Base-by-base conservation (phyloP, 371 early-diverging fungal species). In the Lichtheimia corymbifera region DNA sequence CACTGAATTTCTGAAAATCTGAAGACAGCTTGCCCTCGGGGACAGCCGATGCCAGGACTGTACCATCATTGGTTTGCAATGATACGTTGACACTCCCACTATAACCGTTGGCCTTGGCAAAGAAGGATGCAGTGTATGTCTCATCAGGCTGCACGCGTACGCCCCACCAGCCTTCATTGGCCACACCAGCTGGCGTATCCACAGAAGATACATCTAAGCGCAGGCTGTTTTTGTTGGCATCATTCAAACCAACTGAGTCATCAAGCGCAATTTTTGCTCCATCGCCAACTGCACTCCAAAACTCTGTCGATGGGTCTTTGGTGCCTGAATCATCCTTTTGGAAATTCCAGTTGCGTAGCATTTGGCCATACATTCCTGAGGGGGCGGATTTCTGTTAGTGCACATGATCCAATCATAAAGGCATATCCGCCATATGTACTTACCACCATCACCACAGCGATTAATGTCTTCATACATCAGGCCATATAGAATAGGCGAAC, bases 401-500 rank as follows among this genome's bases (percentile, higher is more conserved):
- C 13, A 18, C 5, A 27, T 14, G 25, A 12, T 27, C 2, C 3
- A 51, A 3, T 27, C 1, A 22, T 2, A 7, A 27, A 5, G 5
- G 5, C 52, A 24, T 14, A 4, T 25, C 14, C 22, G 25, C n/a
- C 6, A 22, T 53, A n/a, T n/a, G n/a, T n/a, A 55, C 66, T 42
- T 49, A 60, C 67, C 67, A 47, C 63, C 44, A 24, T 68, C 68
- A 14, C 68, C 68, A 24, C 61, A 58, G 5, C 58, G 61, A 41
- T 63, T 68, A 49, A 68, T 68, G 43, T 68, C 68, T 25, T 68
- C 68, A 55, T 64, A 68, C 68, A 68, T 68, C 11, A 59, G 45
- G 24, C 68, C 68, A 20, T 68, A 68, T 9, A 64, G 57, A 7
- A 57, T 58, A 22, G 68, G 58, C 4, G 58, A 68, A n/a, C 61